Evolutionary conservation across 768 basidiomycete genomes (phyloP), one percentile per base, ranked within the genome.

Genomic region (Tulasnella sp.): DNA sequence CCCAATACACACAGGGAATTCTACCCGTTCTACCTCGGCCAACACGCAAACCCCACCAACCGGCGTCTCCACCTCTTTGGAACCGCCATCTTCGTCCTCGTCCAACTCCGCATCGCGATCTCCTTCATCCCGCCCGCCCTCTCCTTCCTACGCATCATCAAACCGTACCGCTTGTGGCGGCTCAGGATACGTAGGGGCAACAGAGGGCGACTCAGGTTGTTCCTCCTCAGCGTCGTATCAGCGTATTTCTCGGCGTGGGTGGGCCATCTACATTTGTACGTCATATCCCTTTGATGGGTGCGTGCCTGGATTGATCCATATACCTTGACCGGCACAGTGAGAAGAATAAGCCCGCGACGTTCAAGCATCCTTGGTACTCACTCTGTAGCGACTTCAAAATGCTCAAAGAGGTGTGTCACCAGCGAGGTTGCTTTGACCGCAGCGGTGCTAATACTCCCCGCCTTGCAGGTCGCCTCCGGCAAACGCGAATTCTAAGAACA

Each of bases 21-120:
- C 51, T 53, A 53, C 29, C 51, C 51, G 23, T 53, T 53, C 51
- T 53, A 53, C 41, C 51, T 53, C 6, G 51, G 51, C 27, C 19
- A 53, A 37, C 51, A 53, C 9, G 37, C 51, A 9, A 12, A 53
- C 37, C 51, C 51, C 23, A 11, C 25, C 4, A 9, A 25, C 11
- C 37, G 51, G n/a, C 15, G 37, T 3, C 29, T 53, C 36, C 51
- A 53, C 21, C 25, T 53, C 51, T 35, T 41, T 11, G 51, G 51
- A 17, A 53, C 51, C 5, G 9, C 36, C 9, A 37, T 32, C 11
- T 35, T 21, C 17, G 27, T 53, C 32, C 27, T 37, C 21, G 34
- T 25, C 36, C 51, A 41, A 37, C 51, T 53, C n/a, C 51, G 51
- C 12, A 39, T 53, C 37, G 36, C 41, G n/a, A 11, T 53, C 36